These are phyloP conservation scores for Tetrahymena malaccensis DNA, from an alignment of 73 alveolate genomes.

Conservation along the genomic window DNA sequence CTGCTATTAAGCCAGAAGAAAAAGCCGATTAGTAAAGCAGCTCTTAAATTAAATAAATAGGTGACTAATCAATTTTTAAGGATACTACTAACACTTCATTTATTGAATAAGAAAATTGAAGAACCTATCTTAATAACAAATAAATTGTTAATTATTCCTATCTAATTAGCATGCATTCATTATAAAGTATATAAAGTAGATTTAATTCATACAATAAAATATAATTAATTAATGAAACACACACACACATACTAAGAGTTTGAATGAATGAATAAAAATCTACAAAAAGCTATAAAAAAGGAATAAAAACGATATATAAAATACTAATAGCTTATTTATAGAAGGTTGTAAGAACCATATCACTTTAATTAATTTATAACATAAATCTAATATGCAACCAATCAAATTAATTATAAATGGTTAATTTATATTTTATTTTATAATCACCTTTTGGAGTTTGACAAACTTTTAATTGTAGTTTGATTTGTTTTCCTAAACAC, in stretches of 20 bases:
- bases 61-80: background rate
- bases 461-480: no score
- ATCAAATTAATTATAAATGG: background rate
- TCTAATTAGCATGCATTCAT: background rate
- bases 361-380: background rate
- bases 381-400: background rate
- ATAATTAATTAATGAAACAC: no score
- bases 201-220: no score
- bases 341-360: no score
- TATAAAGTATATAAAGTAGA: no score
- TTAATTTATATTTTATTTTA: no score
- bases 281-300: background rate
- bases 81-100: background rate
- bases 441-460: background rate
- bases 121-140: background rate
- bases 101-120: background rate
- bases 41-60: background rate
- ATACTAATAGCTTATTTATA: background rate
- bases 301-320: no score
- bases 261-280: no score
- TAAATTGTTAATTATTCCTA: background rate
- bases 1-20: background rate
- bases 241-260: no score
- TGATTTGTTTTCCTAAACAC: no score
- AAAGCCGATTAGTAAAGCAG: background rate